Evolutionary conservation across 768 basidiomycete genomes (phyloP), one percentile per base, ranked within the genome.

Genomic region (Baorangia bicolor): DNA sequence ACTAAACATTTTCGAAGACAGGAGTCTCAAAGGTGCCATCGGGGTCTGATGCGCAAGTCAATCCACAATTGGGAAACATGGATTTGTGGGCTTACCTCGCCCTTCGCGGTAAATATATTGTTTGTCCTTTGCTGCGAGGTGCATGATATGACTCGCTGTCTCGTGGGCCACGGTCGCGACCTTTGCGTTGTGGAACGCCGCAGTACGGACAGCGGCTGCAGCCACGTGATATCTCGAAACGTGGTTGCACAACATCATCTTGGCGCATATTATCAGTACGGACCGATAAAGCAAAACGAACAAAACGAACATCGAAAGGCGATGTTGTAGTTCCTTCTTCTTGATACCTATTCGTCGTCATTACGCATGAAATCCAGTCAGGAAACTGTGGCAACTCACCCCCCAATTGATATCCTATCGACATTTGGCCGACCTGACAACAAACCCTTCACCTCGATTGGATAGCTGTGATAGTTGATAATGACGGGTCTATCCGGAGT

Each of bases 401-500:
- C 87, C 39, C 76, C 77, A 34, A 88, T 81, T 0, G 76, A 68
- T n/a, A 86, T 72, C 47, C 85, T 71, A 5, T 78, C 77, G 76
- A 67, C 28, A 69, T 71, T 53, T 14, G 77, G 78, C 9, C 87
- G 75, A 3, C 84, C 87, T 37, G 80, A 84, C 37, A 91, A 64
- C 58, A 88, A 65, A 13, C 87, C 87, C 63, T 82, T 80, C 49
- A 92, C 72, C 68, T 91, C 87, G 50, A 86, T 80, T 0, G 89
- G 84, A 64, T 86, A 92, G 7, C 89, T 87, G 69, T 94, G 92
- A 73, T 89, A 94, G 73, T 92, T 92, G 75, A 93, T 82, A 65
- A 91, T 81, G 38, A 94, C 74, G 1, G 81, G 80, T 60, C 76
- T 81, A 65, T 91, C 83, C 23, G 71, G 67, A 8, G 90, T 92